Evolutionary conservation across 176 grass and related monocot species (phyloP).

Genomic region (Alopecurus myosuroides): DNA sequence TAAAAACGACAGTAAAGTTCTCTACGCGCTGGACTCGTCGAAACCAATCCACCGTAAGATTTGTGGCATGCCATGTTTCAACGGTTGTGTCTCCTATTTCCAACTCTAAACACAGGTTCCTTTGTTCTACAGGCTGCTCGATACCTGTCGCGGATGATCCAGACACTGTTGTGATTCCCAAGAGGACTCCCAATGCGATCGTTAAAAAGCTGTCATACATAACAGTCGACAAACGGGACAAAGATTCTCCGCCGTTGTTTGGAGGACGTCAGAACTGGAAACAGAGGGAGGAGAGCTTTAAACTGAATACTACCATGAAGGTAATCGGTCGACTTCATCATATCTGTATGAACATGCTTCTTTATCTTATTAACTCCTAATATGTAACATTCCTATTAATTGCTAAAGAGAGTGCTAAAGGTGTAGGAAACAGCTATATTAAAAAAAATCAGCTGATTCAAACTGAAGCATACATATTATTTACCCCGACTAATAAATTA

Average conservation of each 20-base stretch:
- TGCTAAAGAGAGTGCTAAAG: not conserved
- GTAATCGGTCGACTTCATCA: constrained; percentile 13
- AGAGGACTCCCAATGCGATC: constrained; percentile 62
- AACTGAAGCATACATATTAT: not conserved
- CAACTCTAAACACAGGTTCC: not conserved
- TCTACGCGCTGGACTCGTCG: constrained; percentile 30
- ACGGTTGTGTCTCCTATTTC: not conserved
- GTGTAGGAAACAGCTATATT: not conserved
- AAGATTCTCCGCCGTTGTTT: constrained; percentile 60
- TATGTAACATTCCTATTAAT: not conserved
- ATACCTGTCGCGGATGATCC: constrained; percentile 77
- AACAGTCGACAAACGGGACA: constrained; percentile 48
- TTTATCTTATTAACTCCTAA: too few relatives aligned
- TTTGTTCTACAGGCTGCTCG: constrained; percentile 49
- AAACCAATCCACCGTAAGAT: constrained; percentile 82
- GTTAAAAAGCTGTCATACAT: constrained; percentile 63
- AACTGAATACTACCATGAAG: constrained; percentile 87
- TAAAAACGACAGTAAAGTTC: constrained; percentile 54
- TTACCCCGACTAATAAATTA: not conserved
- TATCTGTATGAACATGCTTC: not conserved
- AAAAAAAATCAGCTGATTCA: too few relatives aligned
- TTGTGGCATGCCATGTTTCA: not conserved
- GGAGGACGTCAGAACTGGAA: constrained; percentile 79
- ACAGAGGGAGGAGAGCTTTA: constrained; percentile 79
- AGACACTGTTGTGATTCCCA: constrained; percentile 55